These are phyloP conservation scores for Iberis pinnata DNA, from an alignment of 345 rosid species.

Conservation along the genomic window DNA sequence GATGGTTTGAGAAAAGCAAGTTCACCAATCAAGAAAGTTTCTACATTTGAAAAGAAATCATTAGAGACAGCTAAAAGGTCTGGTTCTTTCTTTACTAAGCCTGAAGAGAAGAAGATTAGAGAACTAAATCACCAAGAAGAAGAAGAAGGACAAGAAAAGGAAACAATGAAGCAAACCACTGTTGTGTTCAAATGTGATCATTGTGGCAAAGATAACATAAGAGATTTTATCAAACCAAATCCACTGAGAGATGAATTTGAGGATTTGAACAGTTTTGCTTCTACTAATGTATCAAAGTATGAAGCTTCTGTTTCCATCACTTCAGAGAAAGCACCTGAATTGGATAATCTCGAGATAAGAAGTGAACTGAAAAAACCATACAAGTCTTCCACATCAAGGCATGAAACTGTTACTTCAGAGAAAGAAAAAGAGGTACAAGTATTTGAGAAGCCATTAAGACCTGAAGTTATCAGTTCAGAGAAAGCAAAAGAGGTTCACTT, in stretches of 20 bases:
- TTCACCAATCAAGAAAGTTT: too few relatives aligned
- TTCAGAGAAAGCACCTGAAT: constrained; percentile 15
- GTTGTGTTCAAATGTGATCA: too few relatives aligned
- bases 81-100: constrained; percentile 15
- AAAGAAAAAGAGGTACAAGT: not conserved
- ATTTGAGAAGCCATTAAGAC: too few relatives aligned
- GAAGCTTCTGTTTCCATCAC: too few relatives aligned
- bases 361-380: not conserved
- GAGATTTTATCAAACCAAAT: too few relatives aligned
- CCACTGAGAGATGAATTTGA: not conserved
- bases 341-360: too few relatives aligned
- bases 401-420: not conserved
- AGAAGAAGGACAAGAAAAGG: constrained; percentile 13
- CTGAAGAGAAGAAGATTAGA: constrained; percentile 4
- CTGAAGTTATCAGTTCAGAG: not conserved
- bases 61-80: constrained; percentile 13
- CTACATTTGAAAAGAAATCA: constrained; percentile 14
- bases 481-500: constrained; percentile 5
- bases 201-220: too few relatives aligned
- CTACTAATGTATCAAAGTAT: not conserved
- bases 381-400: too few relatives aligned
- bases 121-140: constrained; percentile 9
- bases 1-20: constrained; percentile 6
- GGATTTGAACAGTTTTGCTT: constrained; percentile 15
- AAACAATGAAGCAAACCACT: not conserved